Evolutionary conservation across 495 filamentous ascomycete species (phyloP).

Genomic region (Clavariopsis aquatica): DNA sequence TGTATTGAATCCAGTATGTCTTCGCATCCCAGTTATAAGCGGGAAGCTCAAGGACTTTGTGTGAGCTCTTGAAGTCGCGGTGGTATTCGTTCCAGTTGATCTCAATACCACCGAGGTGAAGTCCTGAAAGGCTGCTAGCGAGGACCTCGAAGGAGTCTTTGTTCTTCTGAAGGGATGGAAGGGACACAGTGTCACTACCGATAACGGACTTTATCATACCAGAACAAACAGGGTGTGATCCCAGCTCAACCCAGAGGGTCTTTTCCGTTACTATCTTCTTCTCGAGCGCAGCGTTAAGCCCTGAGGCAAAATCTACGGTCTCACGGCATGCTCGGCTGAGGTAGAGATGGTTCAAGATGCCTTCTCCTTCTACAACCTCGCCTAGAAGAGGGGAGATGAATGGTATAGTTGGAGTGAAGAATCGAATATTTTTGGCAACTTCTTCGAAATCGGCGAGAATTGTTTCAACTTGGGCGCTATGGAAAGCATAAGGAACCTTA

Average conservation of each 20-base stretch:
- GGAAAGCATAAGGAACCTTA: constrained; percentile 61
- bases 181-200: not conserved
- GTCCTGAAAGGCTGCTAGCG: not conserved
- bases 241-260: not conserved
- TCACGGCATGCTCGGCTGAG: not conserved
- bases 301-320: not conserved
- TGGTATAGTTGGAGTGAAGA: constrained; percentile 31
- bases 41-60: constrained; percentile 69
- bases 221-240: not conserved
- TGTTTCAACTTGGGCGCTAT: constrained; percentile 40
- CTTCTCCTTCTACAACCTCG: constrained; percentile 31
- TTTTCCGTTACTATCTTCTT: not conserved
- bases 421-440: constrained; percentile 16
- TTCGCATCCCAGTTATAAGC: constrained; percentile 76
- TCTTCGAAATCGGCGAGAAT: constrained; percentile 33
- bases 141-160: not conserved
- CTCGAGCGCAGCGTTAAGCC: not conserved
- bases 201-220: not conserved
- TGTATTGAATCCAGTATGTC: constrained; percentile 81
- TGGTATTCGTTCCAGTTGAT: constrained; percentile 60
- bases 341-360: constrained; percentile 34
- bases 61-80: constrained; percentile 62
- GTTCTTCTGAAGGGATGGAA: not conserved
- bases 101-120: not conserved
- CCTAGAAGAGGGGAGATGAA: constrained; percentile 38